Percentiles rank a stretch among this genome's conserved stretches.
phyloP scores from a whole-genome alignment of 805 yeast genomes.

The Ascoidea asiatica region DNA sequence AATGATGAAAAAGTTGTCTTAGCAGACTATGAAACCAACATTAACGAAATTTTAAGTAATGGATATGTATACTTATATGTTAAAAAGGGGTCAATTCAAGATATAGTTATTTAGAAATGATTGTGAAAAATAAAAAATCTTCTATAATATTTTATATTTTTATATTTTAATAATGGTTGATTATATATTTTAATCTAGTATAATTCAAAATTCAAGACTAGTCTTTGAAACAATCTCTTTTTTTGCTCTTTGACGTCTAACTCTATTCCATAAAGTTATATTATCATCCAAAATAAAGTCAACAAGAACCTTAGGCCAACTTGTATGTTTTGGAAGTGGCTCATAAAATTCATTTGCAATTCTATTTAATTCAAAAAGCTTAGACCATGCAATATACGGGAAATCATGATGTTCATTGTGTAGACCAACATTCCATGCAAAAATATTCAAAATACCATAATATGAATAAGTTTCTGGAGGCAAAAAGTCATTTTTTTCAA shows the following conservation, averaged over 20 bases:
- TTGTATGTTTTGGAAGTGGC: slow-evolving; percentile 60
- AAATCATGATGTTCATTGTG: slow-evolving; percentile 95
- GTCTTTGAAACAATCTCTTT: neutral
- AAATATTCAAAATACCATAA: slow-evolving; percentile 62
- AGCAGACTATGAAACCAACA: slow-evolving; percentile 23
- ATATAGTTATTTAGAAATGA: too few species aligned
- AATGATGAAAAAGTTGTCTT: slow-evolving; percentile 82
- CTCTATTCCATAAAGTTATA: slow-evolving; percentile 69
- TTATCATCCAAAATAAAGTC: slow-evolving; percentile 58
- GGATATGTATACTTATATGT: slow-evolving; percentile 33
- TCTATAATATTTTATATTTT: too few species aligned
- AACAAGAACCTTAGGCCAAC: slow-evolving; percentile 69
- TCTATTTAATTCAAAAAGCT: slow-evolving; percentile 44
- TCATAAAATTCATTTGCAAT: slow-evolving; percentile 75
- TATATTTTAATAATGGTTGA: neutral
- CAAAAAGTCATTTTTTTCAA: slow-evolving; percentile 8
- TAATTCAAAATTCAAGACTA: neutral
- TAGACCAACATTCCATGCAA: slow-evolving; percentile 89
- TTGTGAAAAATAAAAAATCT: too few species aligned
- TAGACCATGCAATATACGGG: slow-evolving; percentile 88
- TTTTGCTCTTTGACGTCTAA: slow-evolving; percentile 35
- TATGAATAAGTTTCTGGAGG: slow-evolving; percentile 82
- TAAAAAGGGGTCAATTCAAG: slow-evolving; percentile 2
- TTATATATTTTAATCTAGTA: too few species aligned
- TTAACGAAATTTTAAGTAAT: slow-evolving; percentile 23